Evolutionary conservation across 495 filamentous ascomycete species (phyloP), one percentile per base, ranked within the genome.

Genomic region (Neurospora tetrasperma): DNA sequence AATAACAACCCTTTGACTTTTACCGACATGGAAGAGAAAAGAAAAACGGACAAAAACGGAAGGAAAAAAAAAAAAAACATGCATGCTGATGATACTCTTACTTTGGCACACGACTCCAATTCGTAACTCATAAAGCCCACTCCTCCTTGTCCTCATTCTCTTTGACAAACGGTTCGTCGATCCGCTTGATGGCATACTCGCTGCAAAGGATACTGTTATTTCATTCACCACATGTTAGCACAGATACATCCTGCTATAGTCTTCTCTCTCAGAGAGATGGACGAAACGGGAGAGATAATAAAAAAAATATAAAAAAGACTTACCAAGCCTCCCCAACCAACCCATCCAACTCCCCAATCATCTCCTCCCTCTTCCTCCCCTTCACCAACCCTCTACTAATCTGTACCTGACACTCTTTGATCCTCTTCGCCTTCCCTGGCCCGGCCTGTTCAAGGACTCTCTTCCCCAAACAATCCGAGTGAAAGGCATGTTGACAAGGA

Each of bases 401-500:
- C 79, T 91, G 89, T 40, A 88, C 85, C 84, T 97, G 94, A 76
- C 96, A 83, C 82, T 98, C 96, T 44, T 88, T 87, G 70, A 99
- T 97, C 77, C 92, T 86, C 81, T 89, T 88, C 42, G 89, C 90
- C 85, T 91, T 95, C 35, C 88, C 91, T 38, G 91, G 85, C 4
- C 89, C 88, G 0, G 89, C 89, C 74, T 89, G 86, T 74, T 94
- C 92, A 66, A 97, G 83, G 0, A 98, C 94, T 76, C 92, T 91
- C 76, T 87, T 89, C 0, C 91, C 94, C 23, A 98, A 80, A 79
- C 96, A 99, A 77, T 98, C 96, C 73, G 91, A 93, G 79, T 99
- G 96, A 76, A 98, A 98, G 23, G 94, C 94, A 81, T 99, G 96
- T 84, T 98, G 96, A 80, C 96, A 99, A 0, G 96, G 94, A 79